A percentile compares a stretch with the other conserved stretches of the same genome.
These are phyloP conservation scores for Fusarium chuoi DNA, from an alignment of 2,329 filamentous ascomycete genomes.

Conservation along the genomic window DNA sequence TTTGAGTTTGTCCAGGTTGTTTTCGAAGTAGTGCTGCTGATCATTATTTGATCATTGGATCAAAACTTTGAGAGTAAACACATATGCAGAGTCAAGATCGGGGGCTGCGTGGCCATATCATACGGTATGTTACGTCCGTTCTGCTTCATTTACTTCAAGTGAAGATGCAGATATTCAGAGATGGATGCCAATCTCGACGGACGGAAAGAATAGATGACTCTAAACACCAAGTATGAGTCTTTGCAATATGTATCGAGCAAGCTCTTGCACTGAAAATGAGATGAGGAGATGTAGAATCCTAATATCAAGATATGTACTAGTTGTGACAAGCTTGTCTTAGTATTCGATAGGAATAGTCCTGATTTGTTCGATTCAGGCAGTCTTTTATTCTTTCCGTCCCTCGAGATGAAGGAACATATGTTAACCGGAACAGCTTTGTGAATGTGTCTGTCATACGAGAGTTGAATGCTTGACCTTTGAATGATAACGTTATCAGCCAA, in stretches of 20 bases:
- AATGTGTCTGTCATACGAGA: background rate
- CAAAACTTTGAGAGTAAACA: background rate
- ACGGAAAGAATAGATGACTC: background rate
- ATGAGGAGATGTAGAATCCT: background rate
- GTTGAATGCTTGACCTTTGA: background rate
- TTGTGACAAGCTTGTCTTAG: background rate
- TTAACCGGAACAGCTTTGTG: background rate
- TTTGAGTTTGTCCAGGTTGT: background rate
- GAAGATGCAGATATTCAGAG: background rate
- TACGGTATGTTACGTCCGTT: background rate
- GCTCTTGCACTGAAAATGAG: background rate
- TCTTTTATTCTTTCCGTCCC: too few species aligned
- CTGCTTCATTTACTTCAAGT: background rate
- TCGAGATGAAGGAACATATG: background rate
- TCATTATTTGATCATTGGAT: background rate
- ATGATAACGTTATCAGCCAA: slow-evolving; percentile 8
- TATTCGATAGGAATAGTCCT: background rate
- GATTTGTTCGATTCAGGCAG: background rate
- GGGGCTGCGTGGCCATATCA: background rate
- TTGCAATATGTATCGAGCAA: background rate
- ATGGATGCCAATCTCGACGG: background rate
- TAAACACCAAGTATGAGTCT: background rate
- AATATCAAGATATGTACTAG: background rate
- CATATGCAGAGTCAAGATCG: background rate
- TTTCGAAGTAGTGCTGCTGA: background rate